Conservation (phyloP, 768 basidiomycete genomes). For the Mycena polygramma region DNA sequence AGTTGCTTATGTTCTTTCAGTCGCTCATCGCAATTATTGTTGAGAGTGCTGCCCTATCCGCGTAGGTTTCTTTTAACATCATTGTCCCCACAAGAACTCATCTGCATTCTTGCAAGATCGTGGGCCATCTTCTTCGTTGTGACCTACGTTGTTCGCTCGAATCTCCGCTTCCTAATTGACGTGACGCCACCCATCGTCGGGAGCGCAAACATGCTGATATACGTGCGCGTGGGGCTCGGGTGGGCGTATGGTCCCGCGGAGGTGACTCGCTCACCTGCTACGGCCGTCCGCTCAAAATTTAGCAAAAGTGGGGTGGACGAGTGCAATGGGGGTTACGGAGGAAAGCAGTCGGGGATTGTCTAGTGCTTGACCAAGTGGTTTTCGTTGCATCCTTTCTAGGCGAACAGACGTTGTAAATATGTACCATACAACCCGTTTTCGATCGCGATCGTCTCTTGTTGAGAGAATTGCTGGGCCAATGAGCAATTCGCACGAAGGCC, state of each 20-base stretch:
- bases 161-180: slow-evolving; percentile 21
- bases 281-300: neutral
- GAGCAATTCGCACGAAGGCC: too few species aligned
- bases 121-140: slow-evolving; percentile 24
- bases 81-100: too few species aligned
- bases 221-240: slow-evolving; percentile 8
- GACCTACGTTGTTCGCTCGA: slow-evolving; percentile 2
- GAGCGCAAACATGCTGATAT: slow-evolving; percentile 1
- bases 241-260: slow-evolving; percentile 1
- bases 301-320: neutral
- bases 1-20: neutral
- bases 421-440: too few species aligned
- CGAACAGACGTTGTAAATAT: too few species aligned
- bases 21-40: slow-evolving; percentile 11
- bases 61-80: neutral
- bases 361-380: too few species aligned
- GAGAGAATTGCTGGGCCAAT: too few species aligned
- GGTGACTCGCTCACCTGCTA: neutral
- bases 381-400: too few species aligned
- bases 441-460: too few species aligned
- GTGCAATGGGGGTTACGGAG: neutral
- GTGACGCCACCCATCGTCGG: slow-evolving; percentile 5
- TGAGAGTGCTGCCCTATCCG: slow-evolving; percentile 15
- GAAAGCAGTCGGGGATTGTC: neutral
- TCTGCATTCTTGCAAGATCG: neutral